Evolutionary conservation across 1,284 basidiomycete species (phyloP), one percentile per base, ranked within the genome.

Genomic region (Ceratobasidium sp.): DNA sequence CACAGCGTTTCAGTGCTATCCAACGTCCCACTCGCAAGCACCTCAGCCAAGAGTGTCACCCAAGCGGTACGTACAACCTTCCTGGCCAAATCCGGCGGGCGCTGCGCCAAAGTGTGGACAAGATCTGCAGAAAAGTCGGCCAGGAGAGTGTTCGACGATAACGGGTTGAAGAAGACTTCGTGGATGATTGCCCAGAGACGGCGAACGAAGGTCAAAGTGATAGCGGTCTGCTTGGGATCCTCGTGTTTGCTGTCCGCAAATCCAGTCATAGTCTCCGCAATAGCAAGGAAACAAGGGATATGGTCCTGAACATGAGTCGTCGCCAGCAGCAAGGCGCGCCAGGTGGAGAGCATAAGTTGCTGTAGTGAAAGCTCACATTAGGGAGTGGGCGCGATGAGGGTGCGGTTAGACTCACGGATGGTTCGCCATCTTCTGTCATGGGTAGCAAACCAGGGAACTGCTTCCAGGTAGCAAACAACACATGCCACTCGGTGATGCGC

Each of bases 81-180:
- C 63, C 38, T 66, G 2, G 26, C 9, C 14, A 66, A 49, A 18
- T 66, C 63, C 26, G 63, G 63, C 21, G 63, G 63, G 32, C 63
- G 63, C 21, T 66, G 63, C 1, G 47, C 63, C 63, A 66, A 35
- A n/a, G 63, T 66, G 32, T 66, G 63, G 38, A 66, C 52, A 28
- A 66, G 43, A 32, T 66, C 63, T 21, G 63, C 63, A 52, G 63
- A 66, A 54, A 66, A 66, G 47, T 66, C 63, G 32, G 63, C 63
- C 8, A 66, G 49, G 9, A 66, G 41, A 18, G 47, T 66, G 49
- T 66, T 66, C 3, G 63, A 66, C 16, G 63, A 66, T 47, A 66
- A 32, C 14, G 63, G 63, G 43, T 66, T 66, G 43, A 32, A 66
- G 63, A 66, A 66, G 28, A 66, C 63, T 54, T 66, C 63, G 32